Conservation (phyloP, 1,284 basidiomycete genomes). For the Trichosporon faecale region DNA sequence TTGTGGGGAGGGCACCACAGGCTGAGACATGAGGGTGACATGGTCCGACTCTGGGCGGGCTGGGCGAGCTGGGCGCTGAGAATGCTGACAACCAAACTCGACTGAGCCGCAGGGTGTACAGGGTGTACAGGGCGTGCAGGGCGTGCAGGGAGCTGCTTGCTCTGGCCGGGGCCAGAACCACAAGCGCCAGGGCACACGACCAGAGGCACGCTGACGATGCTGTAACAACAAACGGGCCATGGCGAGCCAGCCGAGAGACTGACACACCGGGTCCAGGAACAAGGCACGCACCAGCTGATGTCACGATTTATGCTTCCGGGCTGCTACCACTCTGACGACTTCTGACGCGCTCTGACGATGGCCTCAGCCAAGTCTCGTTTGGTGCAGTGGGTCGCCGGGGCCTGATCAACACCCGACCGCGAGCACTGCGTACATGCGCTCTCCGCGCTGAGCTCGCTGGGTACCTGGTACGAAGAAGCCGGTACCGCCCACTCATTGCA, state of each 20-base stretch:
- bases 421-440: no score
- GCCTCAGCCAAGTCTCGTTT: not conserved
- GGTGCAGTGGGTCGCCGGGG: not conserved
- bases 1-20: not conserved
- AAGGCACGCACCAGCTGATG: not conserved
- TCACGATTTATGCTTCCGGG: not conserved
- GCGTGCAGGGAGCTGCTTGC: not conserved
- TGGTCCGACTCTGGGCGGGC: no score
- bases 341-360: no score
- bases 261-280: not conserved
- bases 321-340: no score
- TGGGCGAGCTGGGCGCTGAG: not conserved
- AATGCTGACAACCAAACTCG: not conserved
- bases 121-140: no score
- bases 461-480: not conserved
- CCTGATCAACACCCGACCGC: not conserved
- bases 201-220: not conserved
- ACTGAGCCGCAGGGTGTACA: not conserved
- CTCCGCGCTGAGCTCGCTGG: no score
- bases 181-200: not conserved
- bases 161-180: not conserved
- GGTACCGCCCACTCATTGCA: not conserved
- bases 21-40: not conserved
- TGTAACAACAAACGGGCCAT: not conserved
- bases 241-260: not conserved